Evolutionary conservation across 2,329 filamentous ascomycete species (phyloP).

Genomic region (Arachnopeziza araneosa): DNA sequence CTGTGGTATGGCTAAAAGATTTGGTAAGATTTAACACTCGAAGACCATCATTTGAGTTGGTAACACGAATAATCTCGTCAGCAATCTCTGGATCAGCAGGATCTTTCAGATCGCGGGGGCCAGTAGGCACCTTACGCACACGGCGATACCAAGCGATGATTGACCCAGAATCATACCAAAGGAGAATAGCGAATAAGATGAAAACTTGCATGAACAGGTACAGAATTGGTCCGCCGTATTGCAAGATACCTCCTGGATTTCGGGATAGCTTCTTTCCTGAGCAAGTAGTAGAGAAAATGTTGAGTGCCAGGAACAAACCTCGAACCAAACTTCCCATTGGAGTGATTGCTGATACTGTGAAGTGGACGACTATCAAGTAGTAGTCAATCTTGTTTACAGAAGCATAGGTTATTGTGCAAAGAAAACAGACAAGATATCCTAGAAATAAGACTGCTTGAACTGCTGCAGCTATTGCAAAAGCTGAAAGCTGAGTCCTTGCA

Average conservation of each 20-base stretch:
- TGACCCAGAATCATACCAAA: slow-evolving; percentile 77
- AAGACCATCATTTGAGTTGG: slow-evolving; percentile 46
- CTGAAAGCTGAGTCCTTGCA: slow-evolving; percentile 70
- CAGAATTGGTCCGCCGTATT: slow-evolving; percentile 79
- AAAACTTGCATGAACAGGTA: slow-evolving; percentile 74
- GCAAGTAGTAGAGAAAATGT: slow-evolving; percentile 79
- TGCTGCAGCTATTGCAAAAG: slow-evolving; percentile 78
- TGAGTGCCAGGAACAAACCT: slow-evolving; percentile 70
- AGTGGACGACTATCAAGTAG: slow-evolving; percentile 65
- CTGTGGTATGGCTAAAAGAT: slow-evolving; percentile 66
- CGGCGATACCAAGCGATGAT: slow-evolving; percentile 48
- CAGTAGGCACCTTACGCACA: slow-evolving; percentile 17
- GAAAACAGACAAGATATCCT: slow-evolving; percentile 65
- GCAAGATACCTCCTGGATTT: slow-evolving; percentile 64
- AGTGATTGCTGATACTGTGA: slow-evolving; percentile 65
- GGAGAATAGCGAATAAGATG: slow-evolving; percentile 63
- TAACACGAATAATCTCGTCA: slow-evolving; percentile 59
- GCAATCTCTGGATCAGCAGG: slow-evolving; percentile 47
- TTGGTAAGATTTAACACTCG: slow-evolving; percentile 79
- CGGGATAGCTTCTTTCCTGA: slow-evolving; percentile 54
- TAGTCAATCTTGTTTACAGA: slow-evolving; percentile 63
- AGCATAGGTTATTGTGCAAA: slow-evolving; percentile 69
- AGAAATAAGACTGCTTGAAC: slow-evolving; percentile 69
- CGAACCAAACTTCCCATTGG: slow-evolving; percentile 73
- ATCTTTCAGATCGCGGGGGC: slow-evolving; percentile 3